These are phyloP conservation scores for Lyophyllum semitale DNA, from an alignment of 768 basidiomycete genomes.

Conservation along the genomic window DNA sequence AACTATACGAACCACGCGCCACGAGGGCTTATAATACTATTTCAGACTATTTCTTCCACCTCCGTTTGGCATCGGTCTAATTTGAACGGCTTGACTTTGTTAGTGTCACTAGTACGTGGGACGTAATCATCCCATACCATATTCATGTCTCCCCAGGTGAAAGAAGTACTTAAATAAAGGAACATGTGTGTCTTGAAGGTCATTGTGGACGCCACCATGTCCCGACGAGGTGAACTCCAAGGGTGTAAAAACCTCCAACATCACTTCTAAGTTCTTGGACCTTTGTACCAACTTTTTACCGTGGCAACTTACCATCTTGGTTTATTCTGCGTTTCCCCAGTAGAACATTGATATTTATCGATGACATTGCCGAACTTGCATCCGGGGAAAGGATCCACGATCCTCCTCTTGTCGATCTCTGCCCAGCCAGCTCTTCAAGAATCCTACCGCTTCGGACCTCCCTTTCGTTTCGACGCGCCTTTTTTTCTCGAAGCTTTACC, in stretches of 20 bases:
- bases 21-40: no score
- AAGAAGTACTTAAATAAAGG: not conserved
- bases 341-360: not conserved
- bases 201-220: constrained; percentile 4
- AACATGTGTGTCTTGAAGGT: no score
- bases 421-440: not conserved
- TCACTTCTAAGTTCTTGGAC: not conserved
- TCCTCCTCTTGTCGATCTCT: not conserved
- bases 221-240: not conserved
- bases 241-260: not conserved
- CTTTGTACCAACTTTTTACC: no score
- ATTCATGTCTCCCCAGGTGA: not conserved
- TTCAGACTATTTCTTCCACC: no score
- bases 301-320: not conserved
- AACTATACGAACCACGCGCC: not conserved
- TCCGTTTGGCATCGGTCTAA: not conserved
- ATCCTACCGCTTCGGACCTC: constrained; percentile 19
- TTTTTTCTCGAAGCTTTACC: constrained; percentile 56
- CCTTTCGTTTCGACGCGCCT: constrained; percentile 20
- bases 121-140: not conserved
- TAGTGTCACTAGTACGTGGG: no score
- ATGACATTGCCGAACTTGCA: not conserved
- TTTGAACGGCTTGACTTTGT: not conserved
- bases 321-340: not conserved
- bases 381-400: not conserved